Base-by-base conservation (phyloP, 805 yeast genomes). In the Cyberlindnera mycetangii region DNA sequence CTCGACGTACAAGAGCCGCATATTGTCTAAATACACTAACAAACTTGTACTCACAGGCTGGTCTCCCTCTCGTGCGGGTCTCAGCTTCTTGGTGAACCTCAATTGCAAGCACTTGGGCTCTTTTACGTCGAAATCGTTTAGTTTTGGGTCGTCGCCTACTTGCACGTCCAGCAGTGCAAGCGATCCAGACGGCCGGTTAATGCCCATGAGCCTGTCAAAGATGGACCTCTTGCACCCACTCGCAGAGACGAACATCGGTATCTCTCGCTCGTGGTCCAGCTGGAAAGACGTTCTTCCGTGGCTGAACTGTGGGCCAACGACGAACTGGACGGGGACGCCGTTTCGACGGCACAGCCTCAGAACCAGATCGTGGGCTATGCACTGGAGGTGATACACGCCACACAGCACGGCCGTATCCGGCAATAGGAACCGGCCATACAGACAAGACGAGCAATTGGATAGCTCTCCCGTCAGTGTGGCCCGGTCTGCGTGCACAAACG, bases 1-100 rank as follows among this genome's bases (percentile, higher is more conserved):
- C 39, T 36, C 32, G 16, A 36, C n/a, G 19, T 36, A 36, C 12
- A 24, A 16, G n/a, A n/a, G n/a, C n/a, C n/a, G n/a, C n/a, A n/a
- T n/a, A 8, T 15, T 16, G 8, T 25, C 8, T 5, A 36, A 16
- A 7, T 5, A 15, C 5, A 6, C 17, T 15, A 36, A 12, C 6
- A n/a, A 7, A 17, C 5, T 6, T 17, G 17, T 12, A 3, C 16
- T 10, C 7, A 19, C 11, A 4, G 12, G n/a, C 7, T 17, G 11
- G 10, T 20, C 15, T 14, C 19, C 28, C 3, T 21, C 17, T 20
- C 22, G 14, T 10, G 3, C n/a, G 17, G 20, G 14, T 14, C 37
- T 12, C n/a, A 16, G n/a, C 9, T 21, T 19, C 5, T 18, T n/a
- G 11, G 37, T 34, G 37, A 21, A 34, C 22, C 37, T 19, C 15